phyloP scores from a whole-genome alignment of 1,284 basidiomycete species.

The Lentinula novae-zelandiae region DNA sequence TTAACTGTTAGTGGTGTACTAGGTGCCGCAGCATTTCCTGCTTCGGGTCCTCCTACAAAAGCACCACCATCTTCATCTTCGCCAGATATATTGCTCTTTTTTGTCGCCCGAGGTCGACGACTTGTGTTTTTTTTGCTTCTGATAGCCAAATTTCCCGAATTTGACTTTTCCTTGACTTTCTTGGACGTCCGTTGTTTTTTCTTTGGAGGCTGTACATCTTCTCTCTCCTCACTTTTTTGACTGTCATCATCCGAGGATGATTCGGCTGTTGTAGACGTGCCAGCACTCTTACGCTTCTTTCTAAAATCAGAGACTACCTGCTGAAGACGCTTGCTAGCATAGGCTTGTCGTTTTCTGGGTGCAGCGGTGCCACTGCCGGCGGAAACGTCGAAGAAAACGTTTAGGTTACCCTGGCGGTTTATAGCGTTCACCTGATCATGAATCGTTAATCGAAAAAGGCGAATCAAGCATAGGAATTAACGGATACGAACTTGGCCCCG shows the following conservation, averaged over 20 bases:
- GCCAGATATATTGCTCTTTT: not conserved
- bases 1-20: conserved; percentile 17
- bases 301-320: conserved; percentile 86
- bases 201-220: conserved; percentile 3
- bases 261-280: not conserved
- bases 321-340: conserved; percentile 84
- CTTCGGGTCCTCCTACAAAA: not conserved
- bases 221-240: not conserved
- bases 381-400: conserved; percentile 57
- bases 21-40: conserved; percentile 15
- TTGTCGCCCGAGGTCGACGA: not conserved
- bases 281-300: conserved; percentile 24
- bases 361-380: conserved; percentile 65
- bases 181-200: conserved; percentile 1
- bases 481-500: conserved; percentile 57
- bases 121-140: conserved; percentile 4
- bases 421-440: conserved; percentile 48
- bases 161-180: conserved; percentile 5
- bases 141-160: conserved; percentile 5
- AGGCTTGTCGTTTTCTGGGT: conserved; percentile 76
- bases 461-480: not conserved
- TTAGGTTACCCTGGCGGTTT: conserved; percentile 75
- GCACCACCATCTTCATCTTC: not conserved
- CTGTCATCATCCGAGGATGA: conserved; percentile 17
- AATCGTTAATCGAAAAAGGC: not conserved